A percentile compares a stretch with the other conserved stretches of the same genome.
phyloP scores from a whole-genome alignment of 1,284 basidiomycete species.

The Ustilago curta region DNA sequence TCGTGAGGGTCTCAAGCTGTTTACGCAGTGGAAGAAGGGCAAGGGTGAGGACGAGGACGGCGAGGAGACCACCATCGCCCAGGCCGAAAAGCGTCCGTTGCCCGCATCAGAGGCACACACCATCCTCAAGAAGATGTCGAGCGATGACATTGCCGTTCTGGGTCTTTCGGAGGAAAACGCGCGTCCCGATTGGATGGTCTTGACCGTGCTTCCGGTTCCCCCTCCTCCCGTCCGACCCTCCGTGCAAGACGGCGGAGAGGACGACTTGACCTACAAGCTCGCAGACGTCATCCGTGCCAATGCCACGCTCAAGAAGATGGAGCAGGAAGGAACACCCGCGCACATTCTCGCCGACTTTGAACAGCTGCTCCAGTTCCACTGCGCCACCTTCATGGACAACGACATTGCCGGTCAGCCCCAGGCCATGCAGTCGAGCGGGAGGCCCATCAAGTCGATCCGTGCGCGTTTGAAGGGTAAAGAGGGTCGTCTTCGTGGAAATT shows the following conservation, averaged over 20 bases:
- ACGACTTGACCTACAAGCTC: slow-evolving; percentile 98
- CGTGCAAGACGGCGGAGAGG: slow-evolving; percentile 96
- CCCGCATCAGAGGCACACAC: slow-evolving; percentile 86
- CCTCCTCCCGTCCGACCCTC: slow-evolving; percentile 98
- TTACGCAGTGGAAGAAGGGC: slow-evolving; percentile 92
- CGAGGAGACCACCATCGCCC: slow-evolving; percentile 72
- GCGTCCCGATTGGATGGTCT: slow-evolving; percentile 99
- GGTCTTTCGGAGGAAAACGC: slow-evolving; percentile 96
- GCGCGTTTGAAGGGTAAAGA: slow-evolving; percentile 99
- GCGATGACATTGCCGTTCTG: slow-evolving; percentile 92
- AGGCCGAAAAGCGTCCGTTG: slow-evolving; percentile 89
- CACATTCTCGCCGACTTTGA: slow-evolving; percentile 97
- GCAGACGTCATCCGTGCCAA: slow-evolving; percentile 97
- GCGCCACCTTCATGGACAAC: slow-evolving; percentile 99
- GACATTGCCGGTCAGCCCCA: slow-evolving; percentile 98
- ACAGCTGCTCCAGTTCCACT: slow-evolving; percentile 91
- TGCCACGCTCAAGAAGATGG: slow-evolving; percentile 88
- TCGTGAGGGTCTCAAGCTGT: slow-evolving; percentile 95
- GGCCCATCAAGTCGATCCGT: slow-evolving; percentile 98
- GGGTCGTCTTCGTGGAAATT: slow-evolving; percentile 94
- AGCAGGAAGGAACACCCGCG: slow-evolving; percentile 95
- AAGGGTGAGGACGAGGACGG: slow-evolving; percentile 87
- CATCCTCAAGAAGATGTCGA: slow-evolving; percentile 74
- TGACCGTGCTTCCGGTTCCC: slow-evolving; percentile 96
- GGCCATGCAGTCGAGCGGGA: slow-evolving; percentile 95